phyloP scores from a whole-genome alignment of 352 stramenopile species.

The Pythium apleroticum region DNA sequence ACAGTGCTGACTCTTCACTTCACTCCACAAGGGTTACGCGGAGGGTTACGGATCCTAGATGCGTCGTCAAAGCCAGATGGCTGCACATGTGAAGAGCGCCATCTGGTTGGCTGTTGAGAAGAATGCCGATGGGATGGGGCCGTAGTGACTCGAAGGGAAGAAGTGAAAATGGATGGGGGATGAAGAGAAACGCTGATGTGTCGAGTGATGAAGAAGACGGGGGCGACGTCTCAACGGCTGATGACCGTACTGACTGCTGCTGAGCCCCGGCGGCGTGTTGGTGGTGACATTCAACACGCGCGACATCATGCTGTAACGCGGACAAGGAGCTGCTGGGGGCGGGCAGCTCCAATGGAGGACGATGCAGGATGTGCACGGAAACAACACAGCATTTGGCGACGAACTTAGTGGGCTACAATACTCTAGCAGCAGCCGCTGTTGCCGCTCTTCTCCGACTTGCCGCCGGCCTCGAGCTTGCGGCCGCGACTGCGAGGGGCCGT shows the following conservation, averaged over 20 bases:
- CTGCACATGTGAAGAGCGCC: neutral
- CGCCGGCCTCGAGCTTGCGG: constrained; percentile 47
- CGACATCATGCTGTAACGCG: neutral
- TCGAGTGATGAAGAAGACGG: neutral
- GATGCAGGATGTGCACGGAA: neutral
- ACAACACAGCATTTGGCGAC: constrained; percentile 9
- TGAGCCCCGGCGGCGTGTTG: neutral
- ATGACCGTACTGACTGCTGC: neutral
- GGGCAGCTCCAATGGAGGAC: neutral
- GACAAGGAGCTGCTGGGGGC: neutral
- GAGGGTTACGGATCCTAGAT: neutral
- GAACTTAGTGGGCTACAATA: constrained; percentile 4
- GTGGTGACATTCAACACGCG: neutral
- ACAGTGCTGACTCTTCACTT: constrained; percentile 1
- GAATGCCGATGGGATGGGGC: neutral
- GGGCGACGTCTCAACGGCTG: neutral
- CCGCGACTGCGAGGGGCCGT: constrained; percentile 72
- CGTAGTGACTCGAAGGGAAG: neutral
- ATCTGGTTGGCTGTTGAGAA: neutral
- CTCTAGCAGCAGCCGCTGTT: constrained; percentile 59
- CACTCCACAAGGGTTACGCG: neutral
- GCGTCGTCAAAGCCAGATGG: neutral
- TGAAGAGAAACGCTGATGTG: neutral
- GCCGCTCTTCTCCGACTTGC: constrained; percentile 54
- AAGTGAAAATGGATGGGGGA: neutral